Percentiles rank a stretch among this genome's conserved stretches.
Conservation (phyloP, 176 grass and related monocot genomes). For the Phoenix roebelenii region DNA sequence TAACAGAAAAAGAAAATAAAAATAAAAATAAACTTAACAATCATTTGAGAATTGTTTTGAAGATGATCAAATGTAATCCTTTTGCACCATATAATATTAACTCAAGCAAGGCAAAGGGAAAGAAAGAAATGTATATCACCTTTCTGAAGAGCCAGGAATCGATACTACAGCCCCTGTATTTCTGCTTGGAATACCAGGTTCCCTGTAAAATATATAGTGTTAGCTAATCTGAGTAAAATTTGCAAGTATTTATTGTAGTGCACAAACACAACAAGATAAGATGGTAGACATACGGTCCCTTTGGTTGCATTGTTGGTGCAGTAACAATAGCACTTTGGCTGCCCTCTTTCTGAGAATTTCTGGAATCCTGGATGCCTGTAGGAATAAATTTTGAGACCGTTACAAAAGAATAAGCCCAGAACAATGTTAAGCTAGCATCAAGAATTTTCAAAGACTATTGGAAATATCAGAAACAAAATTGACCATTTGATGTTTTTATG, state of each 20-base stretch:
- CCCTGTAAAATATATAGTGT: constrained; percentile 28
- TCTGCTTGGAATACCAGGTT: constrained; percentile 48
- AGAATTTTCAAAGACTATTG: too few species aligned
- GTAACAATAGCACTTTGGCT: constrained; percentile 48
- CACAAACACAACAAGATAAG: constrained; percentile 13
- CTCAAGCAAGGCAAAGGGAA: too few species aligned
- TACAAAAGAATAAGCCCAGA: constrained; percentile 7
- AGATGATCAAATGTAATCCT: too few species aligned
- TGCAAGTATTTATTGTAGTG: not conserved
- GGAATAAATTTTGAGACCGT: constrained; percentile 19
- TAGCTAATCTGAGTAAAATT: too few species aligned
- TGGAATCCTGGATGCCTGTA: constrained; percentile 37
- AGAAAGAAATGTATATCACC: constrained; percentile 13
- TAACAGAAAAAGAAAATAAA: too few species aligned
- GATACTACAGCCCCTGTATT: constrained; percentile 46
- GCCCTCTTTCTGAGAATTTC: constrained; percentile 42
- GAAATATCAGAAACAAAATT: too few species aligned
- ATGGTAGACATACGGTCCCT: constrained; percentile 67
- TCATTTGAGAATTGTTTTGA: too few species aligned
- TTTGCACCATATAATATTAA: too few species aligned
- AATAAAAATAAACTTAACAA: too few species aligned
- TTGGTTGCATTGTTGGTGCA: constrained; percentile 59
- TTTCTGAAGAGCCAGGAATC: constrained; percentile 22
- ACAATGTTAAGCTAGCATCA: too few species aligned
- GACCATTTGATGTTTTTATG: too few species aligned